Evolutionary conservation across 148 eudicot genomes (phyloP).

Genomic region (Suaeda aralocaspica): DNA sequence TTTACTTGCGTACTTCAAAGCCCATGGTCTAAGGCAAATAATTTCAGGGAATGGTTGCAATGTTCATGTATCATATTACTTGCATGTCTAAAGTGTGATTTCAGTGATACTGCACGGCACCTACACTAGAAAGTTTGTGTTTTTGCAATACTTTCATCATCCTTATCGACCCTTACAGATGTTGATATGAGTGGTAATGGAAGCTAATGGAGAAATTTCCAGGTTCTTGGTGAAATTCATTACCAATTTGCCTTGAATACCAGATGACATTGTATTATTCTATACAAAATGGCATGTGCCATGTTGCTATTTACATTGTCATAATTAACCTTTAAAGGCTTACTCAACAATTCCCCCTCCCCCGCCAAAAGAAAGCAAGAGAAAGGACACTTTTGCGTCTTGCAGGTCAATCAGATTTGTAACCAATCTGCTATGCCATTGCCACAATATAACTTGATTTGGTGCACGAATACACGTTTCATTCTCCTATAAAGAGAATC

Average conservation of each 20-base stretch:
- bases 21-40: not conserved
- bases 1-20: not conserved
- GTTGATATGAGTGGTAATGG: not conserved
- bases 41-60: not conserved
- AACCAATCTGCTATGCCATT: not conserved
- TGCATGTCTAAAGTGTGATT: not conserved
- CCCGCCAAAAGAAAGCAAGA: not conserved
- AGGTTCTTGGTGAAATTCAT: not conserved
- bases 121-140: not conserved
- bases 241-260: not conserved
- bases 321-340: too few relatives aligned
- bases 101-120: not conserved
- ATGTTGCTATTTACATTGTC: not conserved
- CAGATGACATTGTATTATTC: not conserved
- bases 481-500: not conserved
- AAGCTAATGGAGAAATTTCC: not conserved
- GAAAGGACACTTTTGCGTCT: not conserved
- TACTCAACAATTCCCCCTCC: not conserved
- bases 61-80: not conserved
- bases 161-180: not conserved
- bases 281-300: too few relatives aligned
- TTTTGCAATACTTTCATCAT: not conserved
- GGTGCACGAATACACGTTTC: not conserved
- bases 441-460: not conserved
- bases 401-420: not conserved